Evolutionary conservation across 306 rosid species (phyloP), one percentile per base, ranked within the genome.

Genomic region (Morella rubra): DNA sequence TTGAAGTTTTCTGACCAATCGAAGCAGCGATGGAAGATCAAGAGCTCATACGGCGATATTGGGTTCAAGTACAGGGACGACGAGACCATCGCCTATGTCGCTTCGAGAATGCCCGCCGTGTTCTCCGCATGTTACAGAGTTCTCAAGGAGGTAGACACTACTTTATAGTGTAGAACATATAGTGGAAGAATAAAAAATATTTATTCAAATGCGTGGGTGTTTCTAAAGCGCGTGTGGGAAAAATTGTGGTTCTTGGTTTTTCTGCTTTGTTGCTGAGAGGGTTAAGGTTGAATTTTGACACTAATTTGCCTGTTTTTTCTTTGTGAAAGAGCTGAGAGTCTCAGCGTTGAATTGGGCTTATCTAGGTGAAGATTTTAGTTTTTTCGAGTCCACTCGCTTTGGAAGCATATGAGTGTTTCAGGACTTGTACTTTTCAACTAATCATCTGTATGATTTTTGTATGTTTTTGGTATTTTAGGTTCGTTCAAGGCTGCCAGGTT

Each of bases 81-180:
- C 6, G 96, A 96, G 89, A 89, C 99, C 27, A 60, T 77, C 71
- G 93, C 99, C 71, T 96, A 96, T 77, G 96, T 91, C 10, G 97
- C 96, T 65, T 89, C 98, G 24, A 84, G 98, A 22, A 95, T 95
- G 98, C 99, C 98, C 70, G 97, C 99, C 27, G 97, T 95, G 44
- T 95, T 87, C 89, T 95, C 96, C 81, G 92, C 98, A 22, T 95
- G 99, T 79, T 76, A 85, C 79, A 81, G 97, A 91, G 96, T 92
- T 46, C 93, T 95, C 69, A 90, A 85, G 74, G 97, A 95, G 98
- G 98, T 92, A 76, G 18, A 27, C 69, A 41, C 18, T 47, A 41
- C 49, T 42, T 3, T 44, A 3, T 13, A 13, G 49, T 53, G 73
- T 54, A 54, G 4, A 76, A 27, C 32, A 27, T 27, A 1, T 27